Base-by-base conservation (phyloP, 805 yeast genomes). In the Yamadazyma akitaensis region DNA sequence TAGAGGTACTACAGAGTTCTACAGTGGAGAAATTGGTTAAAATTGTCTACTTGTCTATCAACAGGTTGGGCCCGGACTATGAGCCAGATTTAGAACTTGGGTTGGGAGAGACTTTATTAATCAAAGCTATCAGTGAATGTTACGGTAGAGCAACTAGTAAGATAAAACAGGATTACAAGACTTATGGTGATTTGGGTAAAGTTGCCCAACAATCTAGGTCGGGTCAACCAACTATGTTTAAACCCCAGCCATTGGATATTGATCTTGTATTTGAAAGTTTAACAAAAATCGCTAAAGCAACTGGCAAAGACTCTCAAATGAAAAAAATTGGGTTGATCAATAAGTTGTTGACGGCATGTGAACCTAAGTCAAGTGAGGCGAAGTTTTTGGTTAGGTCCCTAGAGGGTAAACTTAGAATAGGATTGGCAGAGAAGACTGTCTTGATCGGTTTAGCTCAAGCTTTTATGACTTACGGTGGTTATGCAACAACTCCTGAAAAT, bases 381-480 rank as follows among this genome's bases (percentile, higher is more conserved):
- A 94, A 92, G 61, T 94, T 82, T 59, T 72, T 94, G 51, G 86
- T 94, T 51, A 77, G 99, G 54, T 87, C 96, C 5, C 66, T 94
- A 47, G 98, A 94, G 62, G 96, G 98, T 1, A 94, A 92, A 55
- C 69, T 94, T 51, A 76, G 99, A 54, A 94, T 94, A 49, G 96
- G 96, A 3, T 76, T 92, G 53, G 98, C 97, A 0, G 98, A 92
- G 56, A 92, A 92, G 60, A 85, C 96, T 0, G 96, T 94, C 0
- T 71, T 92, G 38, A 79, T 85, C 1, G 84, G 96, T 0, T 68
- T 94, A 39, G 86, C 97, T 0, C 94, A 88, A 59, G 95, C 97
- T 0, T 77, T 91, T 51, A 74, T 83, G 2, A 75, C 76, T 14
- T 78, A 73, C 63, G 96, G 91, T 41, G 37, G 21, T 9, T 56